These are phyloP conservation scores for Rhododendron simsii DNA, from an alignment of 148 eudicot species.

Conservation along the genomic window DNA sequence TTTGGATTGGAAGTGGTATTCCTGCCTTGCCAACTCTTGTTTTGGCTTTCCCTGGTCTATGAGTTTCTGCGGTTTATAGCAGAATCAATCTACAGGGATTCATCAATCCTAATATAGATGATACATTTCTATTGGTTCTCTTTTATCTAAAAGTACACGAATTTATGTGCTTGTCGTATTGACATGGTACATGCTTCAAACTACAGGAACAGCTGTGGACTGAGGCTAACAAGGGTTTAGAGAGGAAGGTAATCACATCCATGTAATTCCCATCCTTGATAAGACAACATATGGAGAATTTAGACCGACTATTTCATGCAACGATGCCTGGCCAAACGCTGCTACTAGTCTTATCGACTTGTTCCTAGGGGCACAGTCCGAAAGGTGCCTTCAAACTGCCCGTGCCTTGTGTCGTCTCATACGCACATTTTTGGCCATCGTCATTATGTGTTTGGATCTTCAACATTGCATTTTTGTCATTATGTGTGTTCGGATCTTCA, in stretches of 20 bases:
- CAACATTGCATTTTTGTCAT: no score
- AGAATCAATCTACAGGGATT: background rate
- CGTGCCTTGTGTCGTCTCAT: background rate
- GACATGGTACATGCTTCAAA: background rate
- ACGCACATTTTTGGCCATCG: background rate
- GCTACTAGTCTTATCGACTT: background rate
- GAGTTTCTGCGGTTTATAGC: background rate
- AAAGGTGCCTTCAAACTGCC: background rate
- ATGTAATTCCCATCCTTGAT: background rate
- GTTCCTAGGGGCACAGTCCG: background rate
- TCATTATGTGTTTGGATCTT: background rate
- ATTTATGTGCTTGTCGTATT: background rate
- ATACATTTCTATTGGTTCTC: background rate
- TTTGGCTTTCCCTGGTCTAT: background rate
- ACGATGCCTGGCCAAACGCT: background rate
- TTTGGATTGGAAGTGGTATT: background rate
- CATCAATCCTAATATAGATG: background rate
- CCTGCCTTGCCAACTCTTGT: background rate
- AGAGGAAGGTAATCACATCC: constrained; percentile 31
- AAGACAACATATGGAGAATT: background rate
- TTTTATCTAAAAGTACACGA: background rate
- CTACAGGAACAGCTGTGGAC: constrained; percentile 42
- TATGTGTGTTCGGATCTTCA: background rate
- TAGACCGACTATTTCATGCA: background rate
- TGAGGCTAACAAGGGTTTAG: constrained; percentile 45